Evolutionary conservation across 176 grass and related monocot species (phyloP).

Genomic region (Eragrostis nindensis): DNA sequence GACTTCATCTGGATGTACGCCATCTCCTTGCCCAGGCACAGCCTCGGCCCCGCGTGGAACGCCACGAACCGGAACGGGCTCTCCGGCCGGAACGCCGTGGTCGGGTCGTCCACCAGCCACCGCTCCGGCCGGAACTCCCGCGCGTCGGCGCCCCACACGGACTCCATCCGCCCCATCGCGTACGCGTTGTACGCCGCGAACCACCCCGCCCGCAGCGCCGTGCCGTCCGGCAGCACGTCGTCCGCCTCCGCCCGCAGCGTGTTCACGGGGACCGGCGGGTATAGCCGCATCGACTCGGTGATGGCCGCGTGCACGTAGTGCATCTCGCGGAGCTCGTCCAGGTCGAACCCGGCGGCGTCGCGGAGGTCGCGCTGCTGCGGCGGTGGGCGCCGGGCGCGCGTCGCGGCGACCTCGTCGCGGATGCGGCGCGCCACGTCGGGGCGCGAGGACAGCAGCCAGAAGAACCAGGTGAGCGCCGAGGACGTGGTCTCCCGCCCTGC

Average conservation of each 20-base stretch:
- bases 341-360: conserved; percentile 38
- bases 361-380: neutral
- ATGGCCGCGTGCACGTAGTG: conserved; percentile 81
- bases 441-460: conserved; percentile 75
- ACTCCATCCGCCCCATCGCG: conserved; percentile 64
- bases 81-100: conserved; percentile 54
- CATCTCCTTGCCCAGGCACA: conserved; percentile 84
- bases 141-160: conserved; percentile 56
- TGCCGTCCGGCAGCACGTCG: conserved; percentile 78
- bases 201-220: conserved; percentile 46
- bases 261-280: conserved; percentile 70
- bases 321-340: conserved; percentile 76
- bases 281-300: conserved; percentile 75
- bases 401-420: conserved; percentile 63
- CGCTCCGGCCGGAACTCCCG: conserved; percentile 60
- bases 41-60: conserved; percentile 73
- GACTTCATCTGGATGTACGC: conserved; percentile 87
- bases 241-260: conserved; percentile 18
- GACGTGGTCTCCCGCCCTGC: conserved; percentile 75
- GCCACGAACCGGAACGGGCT: conserved; percentile 58
- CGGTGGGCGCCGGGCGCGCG: conserved; percentile 16
- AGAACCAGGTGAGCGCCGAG: conserved; percentile 77
- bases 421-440: conserved; percentile 56
- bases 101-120: conserved; percentile 50
- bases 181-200: conserved; percentile 64